Evolutionary conservation across 2,329 filamentous ascomycete genomes (phyloP).

Genomic region (Colletotrichum sp.): DNA sequence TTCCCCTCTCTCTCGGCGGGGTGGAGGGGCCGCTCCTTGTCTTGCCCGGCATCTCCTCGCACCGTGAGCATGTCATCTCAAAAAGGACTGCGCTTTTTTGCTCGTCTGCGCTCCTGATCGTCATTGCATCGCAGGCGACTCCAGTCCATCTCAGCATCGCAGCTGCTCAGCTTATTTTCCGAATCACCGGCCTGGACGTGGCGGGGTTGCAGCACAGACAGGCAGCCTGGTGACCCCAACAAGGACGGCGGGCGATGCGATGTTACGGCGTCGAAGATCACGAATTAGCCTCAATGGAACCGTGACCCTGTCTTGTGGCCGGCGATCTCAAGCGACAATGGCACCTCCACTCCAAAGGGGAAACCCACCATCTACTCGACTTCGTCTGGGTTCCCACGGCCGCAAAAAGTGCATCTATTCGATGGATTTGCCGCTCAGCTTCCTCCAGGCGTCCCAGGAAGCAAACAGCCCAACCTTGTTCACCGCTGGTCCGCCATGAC

Average conservation of each 20-base stretch:
- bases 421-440: neutral
- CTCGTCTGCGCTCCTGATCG: neutral
- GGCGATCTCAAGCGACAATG: neutral
- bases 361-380: neutral
- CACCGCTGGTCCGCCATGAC: neutral
- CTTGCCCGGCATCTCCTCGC: neutral
- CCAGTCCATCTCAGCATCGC: neutral
- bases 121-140: neutral
- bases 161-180: neutral
- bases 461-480: neutral
- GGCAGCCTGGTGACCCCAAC: neutral
- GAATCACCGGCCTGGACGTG: neutral
- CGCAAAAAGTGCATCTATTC: neutral
- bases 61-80: neutral
- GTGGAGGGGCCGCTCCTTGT: neutral
- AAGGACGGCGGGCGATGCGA: neutral
- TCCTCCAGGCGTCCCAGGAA: neutral
- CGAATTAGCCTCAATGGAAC: neutral
- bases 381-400: neutral
- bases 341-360: neutral
- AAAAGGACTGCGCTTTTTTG: neutral
- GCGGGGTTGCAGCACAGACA: neutral
- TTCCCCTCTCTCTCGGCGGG: neutral
- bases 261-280: neutral
- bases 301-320: neutral